A percentile compares a stretch with the other conserved stretches of the same genome.
Evolutionary conservation across 176 grass and related monocot species (phyloP).

Genomic region (Oryza australiensis): DNA sequence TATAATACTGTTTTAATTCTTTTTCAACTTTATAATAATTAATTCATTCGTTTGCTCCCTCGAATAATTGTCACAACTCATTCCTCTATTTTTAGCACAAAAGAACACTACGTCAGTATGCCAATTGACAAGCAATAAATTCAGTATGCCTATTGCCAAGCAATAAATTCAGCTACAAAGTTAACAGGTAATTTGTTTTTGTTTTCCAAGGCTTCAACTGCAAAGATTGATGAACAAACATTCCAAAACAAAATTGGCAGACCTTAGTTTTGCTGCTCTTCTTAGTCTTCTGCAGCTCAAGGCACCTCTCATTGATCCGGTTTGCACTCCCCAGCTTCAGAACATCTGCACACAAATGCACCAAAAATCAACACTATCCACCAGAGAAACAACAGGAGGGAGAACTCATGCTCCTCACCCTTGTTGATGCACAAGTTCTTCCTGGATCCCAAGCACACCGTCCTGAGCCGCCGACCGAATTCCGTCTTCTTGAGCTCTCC

Average conservation of each 20-base stretch:
- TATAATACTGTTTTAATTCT: no score
- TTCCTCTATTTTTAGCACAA: no score
- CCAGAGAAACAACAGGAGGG: neutral
- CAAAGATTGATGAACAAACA: neutral
- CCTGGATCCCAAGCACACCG: conserved; percentile 84
- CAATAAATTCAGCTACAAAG: neutral
- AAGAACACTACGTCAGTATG: no score
- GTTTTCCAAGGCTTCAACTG: neutral
- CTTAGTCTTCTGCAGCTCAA: conserved; percentile 86
- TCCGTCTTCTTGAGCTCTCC: conserved; percentile 75
- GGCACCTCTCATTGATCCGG: conserved; percentile 79
- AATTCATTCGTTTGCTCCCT: no score
- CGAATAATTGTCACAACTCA: no score
- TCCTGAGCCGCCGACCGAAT: conserved; percentile 49
- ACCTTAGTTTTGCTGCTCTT: conserved; percentile 77
- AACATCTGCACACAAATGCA: conserved; percentile 60
- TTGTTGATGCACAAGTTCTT: conserved; percentile 84
- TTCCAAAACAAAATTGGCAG: conserved; percentile 13
- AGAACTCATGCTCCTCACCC: conserved; percentile 40
- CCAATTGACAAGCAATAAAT: no score
- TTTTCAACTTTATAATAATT: no score
- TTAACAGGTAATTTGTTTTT: neutral
- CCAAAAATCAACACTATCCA: neutral
- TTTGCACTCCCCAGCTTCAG: conserved; percentile 65
- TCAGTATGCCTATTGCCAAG: neutral